phyloP scores from a whole-genome alignment of 371 early-diverging fungal genomes.

The Mucor plumbeus region DNA sequence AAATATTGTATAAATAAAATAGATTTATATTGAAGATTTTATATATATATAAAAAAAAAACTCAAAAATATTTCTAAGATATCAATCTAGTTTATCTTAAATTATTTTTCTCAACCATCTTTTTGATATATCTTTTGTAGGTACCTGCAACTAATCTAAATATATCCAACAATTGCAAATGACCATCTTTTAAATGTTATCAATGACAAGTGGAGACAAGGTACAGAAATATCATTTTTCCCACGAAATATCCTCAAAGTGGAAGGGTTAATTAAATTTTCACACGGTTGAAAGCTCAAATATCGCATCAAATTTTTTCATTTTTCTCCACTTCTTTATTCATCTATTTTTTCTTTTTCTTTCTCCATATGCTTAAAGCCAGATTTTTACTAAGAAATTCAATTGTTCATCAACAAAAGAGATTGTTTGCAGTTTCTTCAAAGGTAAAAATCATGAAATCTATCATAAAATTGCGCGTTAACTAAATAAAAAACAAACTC shows the following conservation, averaged over 20 bases:
- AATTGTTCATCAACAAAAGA: conserved; percentile 17
- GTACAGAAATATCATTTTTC: conserved; percentile 17
- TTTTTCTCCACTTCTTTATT: conserved; percentile 4
- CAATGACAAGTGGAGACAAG: background rate
- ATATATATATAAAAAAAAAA: no score
- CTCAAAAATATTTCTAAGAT: no score
- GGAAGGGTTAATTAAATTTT: conserved; percentile 16
- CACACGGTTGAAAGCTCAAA: conserved; percentile 18
- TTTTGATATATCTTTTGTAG: no score
- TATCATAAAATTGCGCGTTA: background rate
- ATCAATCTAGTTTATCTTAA: no score
- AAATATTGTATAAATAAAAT: no score
- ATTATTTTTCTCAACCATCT: no score
- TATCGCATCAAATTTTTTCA: conserved; percentile 6
- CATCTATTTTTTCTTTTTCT: conserved; percentile 7
- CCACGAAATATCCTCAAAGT: conserved; percentile 21
- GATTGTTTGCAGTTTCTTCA: conserved; percentile 16
- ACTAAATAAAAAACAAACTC: background rate
- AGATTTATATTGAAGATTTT: no score
- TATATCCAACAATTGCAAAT: no score
- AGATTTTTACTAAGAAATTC: background rate
- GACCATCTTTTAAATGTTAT: background rate
- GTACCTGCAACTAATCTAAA: no score
- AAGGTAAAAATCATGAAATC: conserved; percentile 1
- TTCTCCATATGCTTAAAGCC: conserved; percentile 16